Percentiles rank a stretch among this genome's conserved stretches.
Conservation (phyloP, 2,329 filamentous ascomycete species). For the Didymellaceae sp. region DNA sequence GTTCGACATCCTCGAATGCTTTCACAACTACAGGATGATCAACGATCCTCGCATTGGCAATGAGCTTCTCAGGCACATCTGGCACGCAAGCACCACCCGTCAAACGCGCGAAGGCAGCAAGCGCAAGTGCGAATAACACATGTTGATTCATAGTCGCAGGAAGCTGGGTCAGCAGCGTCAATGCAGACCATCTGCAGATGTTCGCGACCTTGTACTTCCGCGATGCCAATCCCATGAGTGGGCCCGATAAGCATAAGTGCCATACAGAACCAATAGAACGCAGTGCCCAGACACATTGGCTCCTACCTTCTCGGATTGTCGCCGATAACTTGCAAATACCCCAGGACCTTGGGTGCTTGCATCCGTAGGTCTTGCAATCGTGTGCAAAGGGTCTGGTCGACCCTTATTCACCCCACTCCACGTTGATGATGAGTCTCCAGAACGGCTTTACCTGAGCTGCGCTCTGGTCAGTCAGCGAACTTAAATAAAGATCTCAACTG, state of each 20-base stretch:
- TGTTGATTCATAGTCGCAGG: background rate
- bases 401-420: too few species aligned
- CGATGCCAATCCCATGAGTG: background rate
- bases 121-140: background rate
- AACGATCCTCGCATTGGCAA: slow-evolving; percentile 26
- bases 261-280: background rate
- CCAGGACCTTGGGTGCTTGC: background rate
- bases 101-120: background rate
- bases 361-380: background rate
- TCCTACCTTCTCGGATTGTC: background rate
- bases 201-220: background rate
- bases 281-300: slow-evolving; percentile 9
- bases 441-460: too few species aligned
- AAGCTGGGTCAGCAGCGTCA: background rate
- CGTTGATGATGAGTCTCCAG: too few species aligned
- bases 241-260: slow-evolving; percentile 9
- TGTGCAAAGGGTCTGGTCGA: background rate
- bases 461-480: too few species aligned
- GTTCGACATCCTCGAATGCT: slow-evolving; percentile 33
- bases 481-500: too few species aligned
- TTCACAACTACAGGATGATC: slow-evolving; percentile 30
- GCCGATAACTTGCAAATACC: background rate
- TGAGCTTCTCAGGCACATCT: slow-evolving; percentile 29
- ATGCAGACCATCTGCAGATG: background rate
- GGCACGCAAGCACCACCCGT: slow-evolving; percentile 30